Percentiles rank a stretch among this genome's conserved stretches.
These are phyloP conservation scores for Quercus alba DNA, from an alignment of 306 rosid species.

Conservation along the genomic window DNA sequence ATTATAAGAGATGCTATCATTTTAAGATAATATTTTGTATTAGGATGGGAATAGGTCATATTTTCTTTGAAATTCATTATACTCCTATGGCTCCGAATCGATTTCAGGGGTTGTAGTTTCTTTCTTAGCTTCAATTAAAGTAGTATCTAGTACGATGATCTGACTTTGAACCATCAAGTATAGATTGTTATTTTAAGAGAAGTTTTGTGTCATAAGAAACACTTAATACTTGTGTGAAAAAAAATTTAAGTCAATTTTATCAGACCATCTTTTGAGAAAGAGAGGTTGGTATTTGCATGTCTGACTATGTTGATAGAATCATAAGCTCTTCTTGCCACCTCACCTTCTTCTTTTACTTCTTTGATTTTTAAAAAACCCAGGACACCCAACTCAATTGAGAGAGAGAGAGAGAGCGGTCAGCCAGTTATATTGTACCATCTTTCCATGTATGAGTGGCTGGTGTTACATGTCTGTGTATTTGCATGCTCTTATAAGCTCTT, in stretches of 20 bases:
- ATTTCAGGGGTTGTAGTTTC: background rate
- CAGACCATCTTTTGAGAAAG: background rate
- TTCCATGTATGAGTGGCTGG: conserved; percentile 21
- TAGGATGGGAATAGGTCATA: background rate
- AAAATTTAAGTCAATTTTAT: background rate
- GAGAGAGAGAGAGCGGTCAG: background rate
- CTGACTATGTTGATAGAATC: background rate
- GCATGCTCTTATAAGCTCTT: conserved; percentile 2
- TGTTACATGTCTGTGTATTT: background rate
- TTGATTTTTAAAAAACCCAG: background rate
- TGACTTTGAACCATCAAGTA: background rate
- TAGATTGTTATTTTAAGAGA: background rate
- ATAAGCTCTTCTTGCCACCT: background rate
- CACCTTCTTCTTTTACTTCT: background rate
- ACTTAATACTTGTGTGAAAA: background rate
- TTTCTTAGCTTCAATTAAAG: background rate
- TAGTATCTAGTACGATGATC: background rate
- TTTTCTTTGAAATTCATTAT: background rate
- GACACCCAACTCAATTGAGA: background rate
- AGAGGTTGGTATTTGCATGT: background rate
- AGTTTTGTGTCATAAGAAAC: background rate
- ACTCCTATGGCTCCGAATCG: background rate
- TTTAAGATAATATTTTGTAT: background rate
- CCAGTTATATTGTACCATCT: conserved; percentile 2
- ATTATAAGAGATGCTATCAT: background rate